Evolutionary conservation across 2,329 filamentous ascomycete species (phyloP).

Genomic region (Pseudogymnoascus sp.): DNA sequence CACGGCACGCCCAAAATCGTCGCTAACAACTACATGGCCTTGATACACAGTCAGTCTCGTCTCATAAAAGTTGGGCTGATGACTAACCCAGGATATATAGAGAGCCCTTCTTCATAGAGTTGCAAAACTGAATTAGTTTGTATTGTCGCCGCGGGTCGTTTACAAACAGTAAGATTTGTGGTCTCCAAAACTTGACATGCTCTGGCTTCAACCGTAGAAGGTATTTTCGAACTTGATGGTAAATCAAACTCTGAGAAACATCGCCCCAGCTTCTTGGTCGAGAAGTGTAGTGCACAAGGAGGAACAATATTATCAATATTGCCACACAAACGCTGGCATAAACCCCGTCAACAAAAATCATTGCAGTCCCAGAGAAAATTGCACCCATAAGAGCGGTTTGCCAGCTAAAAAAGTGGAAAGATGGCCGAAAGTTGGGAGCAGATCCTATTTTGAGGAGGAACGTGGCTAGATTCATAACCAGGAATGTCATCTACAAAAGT

Average conservation of each 20-base stretch:
- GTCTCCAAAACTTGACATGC: slow-evolving; percentile 90
- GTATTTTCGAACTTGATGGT: slow-evolving; percentile 82
- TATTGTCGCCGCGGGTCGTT: slow-evolving; percentile 77
- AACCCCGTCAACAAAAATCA: slow-evolving; percentile 84
- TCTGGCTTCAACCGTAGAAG: slow-evolving; percentile 74
- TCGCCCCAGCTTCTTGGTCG: slow-evolving; percentile 87
- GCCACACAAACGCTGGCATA: slow-evolving; percentile 71
- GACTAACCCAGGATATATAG: slow-evolving; percentile 45
- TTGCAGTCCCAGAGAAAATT: slow-evolving; percentile 67
- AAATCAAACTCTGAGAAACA: slow-evolving; percentile 82
- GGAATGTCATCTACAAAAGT: slow-evolving; percentile 64
- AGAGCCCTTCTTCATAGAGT: slow-evolving; percentile 80
- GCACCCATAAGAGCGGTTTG: slow-evolving; percentile 70
- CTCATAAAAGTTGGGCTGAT: neutral
- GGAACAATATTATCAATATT: slow-evolving; percentile 67
- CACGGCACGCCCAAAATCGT: slow-evolving; percentile 71
- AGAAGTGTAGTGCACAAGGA: slow-evolving; percentile 77
- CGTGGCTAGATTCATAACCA: slow-evolving; percentile 81
- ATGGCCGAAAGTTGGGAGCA: slow-evolving; percentile 80
- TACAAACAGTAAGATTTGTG: slow-evolving; percentile 76
- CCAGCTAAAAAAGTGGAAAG: slow-evolving; percentile 85
- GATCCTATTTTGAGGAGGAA: slow-evolving; percentile 82
- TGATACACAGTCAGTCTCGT: slow-evolving; percentile 43
- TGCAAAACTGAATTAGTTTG: slow-evolving; percentile 82
- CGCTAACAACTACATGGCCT: slow-evolving; percentile 79